Evolutionary conservation across 306 rosid genomes (phyloP).

Genomic region (Lablab purpureus): DNA sequence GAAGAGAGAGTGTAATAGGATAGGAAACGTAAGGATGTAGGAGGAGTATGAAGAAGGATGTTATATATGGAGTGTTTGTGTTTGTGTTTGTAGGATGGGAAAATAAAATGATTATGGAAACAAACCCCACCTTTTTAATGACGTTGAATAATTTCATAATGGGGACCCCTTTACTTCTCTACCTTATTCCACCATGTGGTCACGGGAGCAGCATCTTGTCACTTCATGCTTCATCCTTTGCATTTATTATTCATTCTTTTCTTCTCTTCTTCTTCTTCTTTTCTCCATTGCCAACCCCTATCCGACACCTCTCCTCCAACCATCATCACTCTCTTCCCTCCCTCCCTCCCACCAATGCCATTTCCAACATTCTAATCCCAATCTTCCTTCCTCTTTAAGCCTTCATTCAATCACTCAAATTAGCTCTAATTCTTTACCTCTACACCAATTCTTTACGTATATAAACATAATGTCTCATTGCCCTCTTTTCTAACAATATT

Average conservation of each 20-base stretch:
- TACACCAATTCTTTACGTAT: too few species aligned
- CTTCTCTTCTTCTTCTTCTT: background rate
- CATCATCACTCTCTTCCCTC: background rate
- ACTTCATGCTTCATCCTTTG: background rate
- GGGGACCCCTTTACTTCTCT: background rate
- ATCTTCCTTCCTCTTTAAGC: too few species aligned
- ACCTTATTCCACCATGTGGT: conserved; percentile 28
- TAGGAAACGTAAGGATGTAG: too few species aligned
- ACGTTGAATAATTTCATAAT: conserved; percentile 6
- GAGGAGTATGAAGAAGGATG: too few species aligned
- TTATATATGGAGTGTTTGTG: too few species aligned
- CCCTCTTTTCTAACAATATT: too few species aligned
- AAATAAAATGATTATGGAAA: too few species aligned
- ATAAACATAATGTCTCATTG: too few species aligned
- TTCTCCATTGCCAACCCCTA: background rate
- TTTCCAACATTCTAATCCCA: too few species aligned
- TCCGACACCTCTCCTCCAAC: background rate
- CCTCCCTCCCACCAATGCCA: background rate
- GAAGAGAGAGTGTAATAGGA: too few species aligned
- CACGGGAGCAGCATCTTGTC: conserved; percentile 37
- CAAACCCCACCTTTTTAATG: conserved; percentile 42
- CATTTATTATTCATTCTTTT: background rate
- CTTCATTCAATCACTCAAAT: too few species aligned
- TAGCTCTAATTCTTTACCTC: too few species aligned
- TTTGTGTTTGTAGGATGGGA: background rate